Evolutionary conservation across 495 filamentous ascomycete species (phyloP).

Genomic region (Annulohypoxylon nitens): DNA sequence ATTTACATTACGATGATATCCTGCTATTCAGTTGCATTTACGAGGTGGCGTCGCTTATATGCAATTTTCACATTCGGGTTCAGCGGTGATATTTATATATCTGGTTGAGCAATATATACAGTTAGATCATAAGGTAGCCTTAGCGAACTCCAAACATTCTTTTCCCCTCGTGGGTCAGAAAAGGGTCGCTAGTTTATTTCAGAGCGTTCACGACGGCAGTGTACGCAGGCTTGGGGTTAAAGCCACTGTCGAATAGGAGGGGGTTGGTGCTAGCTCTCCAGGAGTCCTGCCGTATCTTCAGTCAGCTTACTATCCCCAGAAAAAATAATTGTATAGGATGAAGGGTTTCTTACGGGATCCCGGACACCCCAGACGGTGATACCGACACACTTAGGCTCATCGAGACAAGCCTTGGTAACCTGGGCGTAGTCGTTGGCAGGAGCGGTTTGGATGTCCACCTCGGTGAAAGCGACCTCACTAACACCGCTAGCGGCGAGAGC

Average conservation of each 20-base stretch:
- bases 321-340: neutral
- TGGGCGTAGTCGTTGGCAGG: constrained; percentile 71
- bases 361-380: constrained; percentile 84
- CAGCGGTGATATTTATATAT: constrained; percentile 33
- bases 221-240: constrained; percentile 74
- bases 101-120: constrained; percentile 40
- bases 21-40: neutral
- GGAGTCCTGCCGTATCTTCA: constrained; percentile 60
- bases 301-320: constrained; percentile 28
- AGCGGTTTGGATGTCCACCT: constrained; percentile 74
- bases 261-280: constrained; percentile 73
- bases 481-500: constrained; percentile 67
- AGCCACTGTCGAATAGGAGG: constrained; percentile 74
- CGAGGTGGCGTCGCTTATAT: neutral
- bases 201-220: constrained; percentile 67
- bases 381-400: constrained; percentile 74
- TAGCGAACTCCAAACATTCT: neutral
- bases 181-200: constrained; percentile 46
- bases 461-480: constrained; percentile 71
- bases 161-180: neutral
- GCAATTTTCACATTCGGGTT: constrained; percentile 2
- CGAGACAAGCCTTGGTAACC: constrained; percentile 73
- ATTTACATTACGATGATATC: constrained; percentile 38
- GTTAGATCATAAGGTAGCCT: constrained; percentile 23
- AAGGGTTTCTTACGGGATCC: constrained; percentile 64